Evolutionary conservation across 441 rosid genomes (phyloP), one percentile per base, ranked within the genome.

Genomic region (Pelargonium citronellum): DNA sequence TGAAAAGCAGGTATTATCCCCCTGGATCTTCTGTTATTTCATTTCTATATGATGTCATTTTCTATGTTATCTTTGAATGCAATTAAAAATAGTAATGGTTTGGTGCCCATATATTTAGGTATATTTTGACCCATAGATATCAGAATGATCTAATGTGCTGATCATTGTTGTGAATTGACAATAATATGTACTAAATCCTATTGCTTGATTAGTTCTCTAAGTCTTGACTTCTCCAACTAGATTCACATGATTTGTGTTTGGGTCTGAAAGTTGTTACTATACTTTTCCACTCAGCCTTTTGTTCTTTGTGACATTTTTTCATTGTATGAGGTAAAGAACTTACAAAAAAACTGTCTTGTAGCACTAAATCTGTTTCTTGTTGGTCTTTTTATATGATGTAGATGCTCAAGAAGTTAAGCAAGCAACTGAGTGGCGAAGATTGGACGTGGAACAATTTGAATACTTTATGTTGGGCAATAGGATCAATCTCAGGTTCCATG

Each of bases 401-500:
- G 99, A 96, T 96, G 98, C 76, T 96, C 74, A 90, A 84, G 87
- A 96, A 96, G 80, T 86, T 96, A 70, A 91, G 89, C 71, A 96
- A 96, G 84, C 99, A 93, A 81, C 76, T 91, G 83, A 91, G 86
- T 72, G 96, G 98, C 74, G 98, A 96, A 83, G 99, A 96, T 79
- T 96, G 98, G 97, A 88, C 91, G 39, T 91, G 98, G 99, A 96
- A 96, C 81, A 96, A 96, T 69, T 71, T 96, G 67, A 96, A 93
- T 78, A 96, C 99, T 2, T 80, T 96, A 67, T 96, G 99, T 84
- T 96, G 99, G 99, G 99, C 98, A 68, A 96, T 96, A 72, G 98
- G 99, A 71, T 96, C 99, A 64, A 96, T 96, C 41, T 96, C 99
- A 67, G 98, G 99, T 68, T 96, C 98, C 77, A 96, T 96, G 99